Conservation (phyloP, 176 grass and related monocot genomes). For the Bonia amplexicaulis region DNA sequence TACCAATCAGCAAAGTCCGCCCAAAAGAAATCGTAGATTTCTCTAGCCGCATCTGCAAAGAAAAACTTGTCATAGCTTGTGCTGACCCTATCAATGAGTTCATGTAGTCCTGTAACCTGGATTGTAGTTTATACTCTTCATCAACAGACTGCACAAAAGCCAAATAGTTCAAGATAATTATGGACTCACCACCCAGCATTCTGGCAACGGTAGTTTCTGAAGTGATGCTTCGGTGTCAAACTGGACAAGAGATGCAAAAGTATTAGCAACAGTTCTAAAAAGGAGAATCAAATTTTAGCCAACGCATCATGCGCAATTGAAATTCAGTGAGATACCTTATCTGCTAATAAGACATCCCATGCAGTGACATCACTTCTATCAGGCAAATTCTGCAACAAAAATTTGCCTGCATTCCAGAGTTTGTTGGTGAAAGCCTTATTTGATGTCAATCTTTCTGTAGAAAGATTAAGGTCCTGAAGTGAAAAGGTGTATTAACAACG, state of each 20-base stretch:
- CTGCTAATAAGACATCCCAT: conserved; percentile 77
- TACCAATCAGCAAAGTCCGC: conserved; percentile 98
- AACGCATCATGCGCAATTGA: conserved; percentile 21
- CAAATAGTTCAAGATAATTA: conserved; percentile 27
- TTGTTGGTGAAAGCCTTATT: conserved; percentile 99
- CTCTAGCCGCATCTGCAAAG: conserved; percentile 94
- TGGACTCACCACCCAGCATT: conserved; percentile 91
- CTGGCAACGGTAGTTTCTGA: conserved; percentile 67
- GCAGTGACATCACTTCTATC: conserved; percentile 67
- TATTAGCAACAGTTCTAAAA: conserved; percentile 37
- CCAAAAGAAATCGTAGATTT: conserved; percentile 99
- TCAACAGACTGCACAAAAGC: conserved; percentile 18
- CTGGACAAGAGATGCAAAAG: conserved; percentile 39
- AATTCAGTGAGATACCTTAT: conserved; percentile 48
- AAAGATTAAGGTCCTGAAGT: conserved; percentile 94
- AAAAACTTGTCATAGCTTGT: conserved; percentile 95
- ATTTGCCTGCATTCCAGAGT: conserved; percentile 98
- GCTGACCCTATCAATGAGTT: conserved; percentile 77
- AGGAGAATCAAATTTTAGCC: not conserved
- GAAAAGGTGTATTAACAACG: conserved; percentile 31
- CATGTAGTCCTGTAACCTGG: conserved; percentile 92
- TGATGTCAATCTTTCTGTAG: conserved; percentile 83
- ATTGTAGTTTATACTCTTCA: conserved; percentile 23
- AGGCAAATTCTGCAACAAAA: conserved; percentile 94
- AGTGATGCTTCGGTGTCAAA: conserved; percentile 72